Percentiles rank a stretch among this genome's conserved stretches.
Evolutionary conservation across 139 green algal genomes (phyloP).

Genomic region (Picochlorum costavermella): DNA sequence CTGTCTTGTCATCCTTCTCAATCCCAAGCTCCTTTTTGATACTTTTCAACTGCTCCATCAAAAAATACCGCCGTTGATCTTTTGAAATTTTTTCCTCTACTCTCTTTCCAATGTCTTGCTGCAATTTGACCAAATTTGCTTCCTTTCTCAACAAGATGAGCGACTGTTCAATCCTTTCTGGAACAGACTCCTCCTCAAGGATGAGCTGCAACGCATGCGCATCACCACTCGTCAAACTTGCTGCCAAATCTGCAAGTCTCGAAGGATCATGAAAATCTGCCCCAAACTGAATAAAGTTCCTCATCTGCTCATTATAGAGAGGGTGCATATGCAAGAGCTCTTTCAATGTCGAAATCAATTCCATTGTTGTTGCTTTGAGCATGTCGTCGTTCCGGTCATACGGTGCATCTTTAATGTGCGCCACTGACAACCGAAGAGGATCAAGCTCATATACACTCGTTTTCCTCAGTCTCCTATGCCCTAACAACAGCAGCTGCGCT

Average conservation of each 20-base stretch:
- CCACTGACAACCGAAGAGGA: slow-evolving; percentile 69
- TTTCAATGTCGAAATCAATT: slow-evolving; percentile 89
- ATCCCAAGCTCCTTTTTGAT: slow-evolving; percentile 98
- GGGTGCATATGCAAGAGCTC: slow-evolving; percentile 90
- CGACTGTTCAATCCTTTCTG: slow-evolving; percentile 52
- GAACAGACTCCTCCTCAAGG: slow-evolving; percentile 71
- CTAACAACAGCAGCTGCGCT: slow-evolving; percentile 82
- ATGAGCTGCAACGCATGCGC: slow-evolving; percentile 71
- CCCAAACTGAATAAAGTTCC: slow-evolving; percentile 41
- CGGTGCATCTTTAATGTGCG: slow-evolving; percentile 73
- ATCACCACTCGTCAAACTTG: slow-evolving; percentile 76
- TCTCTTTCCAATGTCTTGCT: slow-evolving; percentile 71
- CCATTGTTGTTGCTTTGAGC: slow-evolving; percentile 87
- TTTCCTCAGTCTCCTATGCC: slow-evolving; percentile 68
- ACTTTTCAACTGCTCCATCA: slow-evolving; percentile 95
- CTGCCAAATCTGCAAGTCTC: slow-evolving; percentile 84
- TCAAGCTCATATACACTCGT: slow-evolving; percentile 31
- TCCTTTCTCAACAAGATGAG: slow-evolving; percentile 94
- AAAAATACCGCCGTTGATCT: slow-evolving; percentile 90
- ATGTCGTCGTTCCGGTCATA: slow-evolving; percentile 73
- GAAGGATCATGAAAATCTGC: slow-evolving; percentile 78
- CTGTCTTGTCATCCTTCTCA: slow-evolving; percentile 94
- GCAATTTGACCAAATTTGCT: slow-evolving; percentile 88
- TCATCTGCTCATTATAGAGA: slow-evolving; percentile 91
- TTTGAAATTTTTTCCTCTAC: slow-evolving; percentile 96